Percentiles rank a stretch among this genome's conserved stretches.
phyloP scores from a whole-genome alignment of 371 early-diverging fungal species.

The Smittium culicis region DNA sequence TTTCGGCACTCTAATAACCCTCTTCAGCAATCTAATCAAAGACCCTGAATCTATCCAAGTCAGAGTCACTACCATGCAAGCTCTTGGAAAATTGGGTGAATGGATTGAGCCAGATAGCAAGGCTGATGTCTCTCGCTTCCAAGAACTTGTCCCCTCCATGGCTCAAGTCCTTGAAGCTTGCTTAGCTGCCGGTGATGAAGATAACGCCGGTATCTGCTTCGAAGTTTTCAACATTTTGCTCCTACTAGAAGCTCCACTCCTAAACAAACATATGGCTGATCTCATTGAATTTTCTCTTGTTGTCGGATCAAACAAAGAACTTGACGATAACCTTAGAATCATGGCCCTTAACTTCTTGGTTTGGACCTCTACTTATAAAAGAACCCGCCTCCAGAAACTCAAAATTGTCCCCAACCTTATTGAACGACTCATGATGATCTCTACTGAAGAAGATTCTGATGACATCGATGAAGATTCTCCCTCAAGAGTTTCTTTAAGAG shows the following conservation, averaged over 20 bases:
- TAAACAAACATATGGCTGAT: constrained; percentile 58
- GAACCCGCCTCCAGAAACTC: constrained; percentile 61
- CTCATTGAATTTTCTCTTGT: constrained; percentile 62
- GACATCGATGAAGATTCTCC: constrained; percentile 76
- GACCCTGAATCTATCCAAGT: constrained; percentile 75
- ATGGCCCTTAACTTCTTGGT: constrained; percentile 71
- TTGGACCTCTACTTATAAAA: constrained; percentile 68
- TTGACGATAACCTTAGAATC: constrained; percentile 54
- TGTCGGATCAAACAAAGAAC: constrained; percentile 48
- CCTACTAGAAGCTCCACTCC: constrained; percentile 60
- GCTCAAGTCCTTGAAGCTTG: constrained; percentile 64
- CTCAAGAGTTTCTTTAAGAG: constrained; percentile 37
- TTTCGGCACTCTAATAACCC: constrained; percentile 45
- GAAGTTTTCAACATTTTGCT: constrained; percentile 71
- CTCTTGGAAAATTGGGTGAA: constrained; percentile 73
- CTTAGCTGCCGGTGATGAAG: constrained; percentile 52
- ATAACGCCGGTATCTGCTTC: constrained; percentile 55
- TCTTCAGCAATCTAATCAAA: constrained; percentile 54
- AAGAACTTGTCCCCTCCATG: constrained; percentile 64
- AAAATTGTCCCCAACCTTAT: constrained; percentile 62
- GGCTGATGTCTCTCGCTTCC: constrained; percentile 49
- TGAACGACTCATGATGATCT: constrained; percentile 64
- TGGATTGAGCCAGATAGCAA: constrained; percentile 58
- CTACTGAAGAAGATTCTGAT: constrained; percentile 65
- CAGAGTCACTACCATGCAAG: constrained; percentile 60